Conservation (phyloP, 176 grass and related monocot species). For the Chloris gayana region DNA sequence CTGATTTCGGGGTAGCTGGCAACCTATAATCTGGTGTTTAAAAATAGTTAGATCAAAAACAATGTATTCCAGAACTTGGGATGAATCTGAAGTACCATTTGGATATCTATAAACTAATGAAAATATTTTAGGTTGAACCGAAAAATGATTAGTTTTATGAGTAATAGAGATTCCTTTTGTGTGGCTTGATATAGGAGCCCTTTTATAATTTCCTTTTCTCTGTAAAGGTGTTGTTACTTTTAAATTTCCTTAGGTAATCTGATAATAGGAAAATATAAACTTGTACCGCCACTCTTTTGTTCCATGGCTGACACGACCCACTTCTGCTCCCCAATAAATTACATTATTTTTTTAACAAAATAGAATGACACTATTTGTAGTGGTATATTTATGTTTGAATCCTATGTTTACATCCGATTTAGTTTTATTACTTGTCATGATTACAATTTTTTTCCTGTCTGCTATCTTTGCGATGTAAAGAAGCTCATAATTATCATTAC, state of each 20-base stretch:
- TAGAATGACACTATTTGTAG: not conserved
- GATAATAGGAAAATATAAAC: not conserved
- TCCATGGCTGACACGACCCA: not conserved
- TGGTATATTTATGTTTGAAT: not conserved
- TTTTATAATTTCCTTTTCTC: not conserved
- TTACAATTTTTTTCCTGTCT: too few relatives aligned
- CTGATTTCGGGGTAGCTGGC: constrained; percentile 12
- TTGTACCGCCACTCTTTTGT: not conserved
- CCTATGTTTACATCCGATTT: not conserved
- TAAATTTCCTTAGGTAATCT: not conserved
- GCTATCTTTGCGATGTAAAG: not conserved
- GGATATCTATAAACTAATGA: too few relatives aligned
- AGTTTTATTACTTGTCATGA: not conserved
- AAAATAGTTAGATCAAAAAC: not conserved
- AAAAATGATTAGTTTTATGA: not conserved
- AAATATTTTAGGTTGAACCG: not conserved
- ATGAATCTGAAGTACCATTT: not conserved
- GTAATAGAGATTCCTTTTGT: not conserved
- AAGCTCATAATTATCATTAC: not conserved
- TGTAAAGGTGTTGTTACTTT: not conserved
- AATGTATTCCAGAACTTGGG: not conserved
- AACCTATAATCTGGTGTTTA: not conserved
- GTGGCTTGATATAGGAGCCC: not conserved
- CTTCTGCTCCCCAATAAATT: not conserved
- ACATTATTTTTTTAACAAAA: too few relatives aligned